These are phyloP conservation scores for Ophiostoma angusticollis DNA, from an alignment of 2,329 filamentous ascomycete species.

Conservation along the genomic window DNA sequence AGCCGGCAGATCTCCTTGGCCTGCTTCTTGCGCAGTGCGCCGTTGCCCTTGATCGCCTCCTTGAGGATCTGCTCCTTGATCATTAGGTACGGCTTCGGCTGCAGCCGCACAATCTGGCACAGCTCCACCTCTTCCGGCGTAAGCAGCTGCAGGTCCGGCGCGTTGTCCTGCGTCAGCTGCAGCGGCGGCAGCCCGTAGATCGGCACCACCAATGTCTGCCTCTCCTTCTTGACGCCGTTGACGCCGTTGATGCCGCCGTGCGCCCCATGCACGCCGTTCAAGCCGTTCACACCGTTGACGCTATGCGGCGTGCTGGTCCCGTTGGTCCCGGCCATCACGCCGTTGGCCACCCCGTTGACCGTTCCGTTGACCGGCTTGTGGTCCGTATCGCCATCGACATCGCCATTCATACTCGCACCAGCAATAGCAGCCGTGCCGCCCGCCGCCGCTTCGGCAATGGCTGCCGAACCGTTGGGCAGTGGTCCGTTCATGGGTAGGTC, in stretches of 20 bases:
- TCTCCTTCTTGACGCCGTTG: conserved; percentile 30
- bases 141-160: conserved; percentile 73
- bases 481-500: conserved; percentile 37
- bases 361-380: conserved; percentile 19
- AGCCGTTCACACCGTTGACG: background rate
- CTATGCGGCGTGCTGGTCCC: conserved; percentile 27
- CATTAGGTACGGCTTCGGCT: conserved; percentile 88
- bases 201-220: conserved; percentile 39
- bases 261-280: conserved; percentile 24
- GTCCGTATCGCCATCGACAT: conserved; percentile 21
- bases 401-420: background rate
- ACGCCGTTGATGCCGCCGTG: conserved; percentile 25
- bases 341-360: conserved; percentile 11
- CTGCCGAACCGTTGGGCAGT: conserved; percentile 40
- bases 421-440: background rate
- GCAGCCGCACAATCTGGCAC: conserved; percentile 70
- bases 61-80: conserved; percentile 90
- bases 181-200: conserved; percentile 52
- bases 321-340: conserved; percentile 20
- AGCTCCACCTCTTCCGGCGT: conserved; percentile 74
- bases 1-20: conserved; percentile 75
- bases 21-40: conserved; percentile 84
- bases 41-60: conserved; percentile 81
- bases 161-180: conserved; percentile 59
- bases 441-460: conserved; percentile 13